A percentile compares a stretch with the other conserved stretches of the same genome.
phyloP scores from a whole-genome alignment of 2,329 filamentous ascomycete species.

The Canariomyces notabilis region DNA sequence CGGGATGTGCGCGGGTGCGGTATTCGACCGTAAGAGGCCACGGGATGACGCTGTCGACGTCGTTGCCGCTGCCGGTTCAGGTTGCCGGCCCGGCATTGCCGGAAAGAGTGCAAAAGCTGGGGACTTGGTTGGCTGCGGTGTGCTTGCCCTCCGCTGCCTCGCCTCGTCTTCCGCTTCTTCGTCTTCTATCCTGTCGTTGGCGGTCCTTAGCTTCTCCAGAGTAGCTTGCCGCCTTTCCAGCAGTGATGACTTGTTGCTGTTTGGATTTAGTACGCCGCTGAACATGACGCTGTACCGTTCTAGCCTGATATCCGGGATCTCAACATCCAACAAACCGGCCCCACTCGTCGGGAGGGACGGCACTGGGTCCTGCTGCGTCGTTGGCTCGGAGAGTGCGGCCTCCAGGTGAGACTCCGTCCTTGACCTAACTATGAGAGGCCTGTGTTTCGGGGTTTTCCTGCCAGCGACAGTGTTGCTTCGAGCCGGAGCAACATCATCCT shows the following conservation, averaged over 20 bases:
- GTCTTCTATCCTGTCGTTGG: constrained; percentile 42
- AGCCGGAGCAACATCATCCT: constrained; percentile 18
- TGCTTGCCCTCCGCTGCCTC: constrained; percentile 42
- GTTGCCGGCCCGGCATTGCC: constrained; percentile 27
- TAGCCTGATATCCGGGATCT: constrained; percentile 75
- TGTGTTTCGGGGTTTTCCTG: constrained; percentile 35
- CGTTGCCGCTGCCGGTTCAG: constrained; percentile 4
- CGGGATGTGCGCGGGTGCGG: constrained; percentile 45
- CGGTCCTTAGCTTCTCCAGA: constrained; percentile 51
- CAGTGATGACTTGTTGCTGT: constrained; percentile 36
- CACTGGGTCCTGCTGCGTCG: constrained; percentile 1
- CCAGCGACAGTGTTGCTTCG: constrained; percentile 36
- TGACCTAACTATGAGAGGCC: constrained; percentile 40
- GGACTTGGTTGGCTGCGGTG: constrained; percentile 42
- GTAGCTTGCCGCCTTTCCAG: constrained; percentile 56
- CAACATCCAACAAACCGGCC: constrained; percentile 58
- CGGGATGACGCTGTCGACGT: constrained; percentile 24
- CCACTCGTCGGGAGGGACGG: constrained; percentile 15
- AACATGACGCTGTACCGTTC: constrained; percentile 97
- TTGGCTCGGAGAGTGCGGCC: constrained; percentile 7
- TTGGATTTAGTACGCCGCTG: constrained; percentile 59
- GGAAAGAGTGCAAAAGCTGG: constrained; percentile 45
- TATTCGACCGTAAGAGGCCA: constrained; percentile 44
- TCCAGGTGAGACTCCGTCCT: constrained; percentile 36
- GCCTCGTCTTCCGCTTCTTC: constrained; percentile 30